These are phyloP conservation scores for Cerioporus squamosus DNA, from an alignment of 1,284 basidiomycete species.

Conservation along the genomic window DNA sequence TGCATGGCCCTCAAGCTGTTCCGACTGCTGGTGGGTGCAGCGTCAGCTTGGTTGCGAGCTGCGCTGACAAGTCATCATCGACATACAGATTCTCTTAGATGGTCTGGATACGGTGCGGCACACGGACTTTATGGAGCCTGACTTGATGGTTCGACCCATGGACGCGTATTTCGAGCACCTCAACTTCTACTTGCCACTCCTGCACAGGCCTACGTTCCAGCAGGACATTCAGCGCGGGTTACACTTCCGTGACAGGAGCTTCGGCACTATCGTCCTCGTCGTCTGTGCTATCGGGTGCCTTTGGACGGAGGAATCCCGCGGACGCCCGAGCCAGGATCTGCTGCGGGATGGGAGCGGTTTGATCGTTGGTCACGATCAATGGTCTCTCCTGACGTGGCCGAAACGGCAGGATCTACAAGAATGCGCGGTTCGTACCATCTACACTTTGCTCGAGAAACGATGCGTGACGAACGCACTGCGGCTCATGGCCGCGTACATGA, in stretches of 20 bases:
- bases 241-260: constrained; percentile 62
- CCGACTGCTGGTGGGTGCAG: too few relatives aligned
- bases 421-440: constrained; percentile 33
- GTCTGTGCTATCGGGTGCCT: constrained; percentile 78
- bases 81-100: not conserved
- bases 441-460: not conserved
- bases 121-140: constrained; percentile 58
- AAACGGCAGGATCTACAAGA: constrained; percentile 73
- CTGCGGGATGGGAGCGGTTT: constrained; percentile 79
- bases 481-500: constrained; percentile 35
- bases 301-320: constrained; percentile 57
- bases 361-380: constrained; percentile 58
- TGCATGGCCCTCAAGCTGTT: too few relatives aligned
- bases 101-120: constrained; percentile 13
- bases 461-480: not conserved
- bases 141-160: constrained; percentile 64
- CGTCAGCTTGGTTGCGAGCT: too few relatives aligned
- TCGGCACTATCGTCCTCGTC: constrained; percentile 71
- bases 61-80: too few relatives aligned
- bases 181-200: constrained; percentile 69
- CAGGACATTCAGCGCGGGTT: constrained; percentile 53
- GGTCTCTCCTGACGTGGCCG: constrained; percentile 59
- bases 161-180: constrained; percentile 69
- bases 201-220: constrained; percentile 81
- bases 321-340: constrained; percentile 46